Percentiles rank a stretch among this genome's conserved stretches.
Conservation (phyloP, 2,329 filamentous ascomycete species). For the Claviceps digitariae region DNA sequence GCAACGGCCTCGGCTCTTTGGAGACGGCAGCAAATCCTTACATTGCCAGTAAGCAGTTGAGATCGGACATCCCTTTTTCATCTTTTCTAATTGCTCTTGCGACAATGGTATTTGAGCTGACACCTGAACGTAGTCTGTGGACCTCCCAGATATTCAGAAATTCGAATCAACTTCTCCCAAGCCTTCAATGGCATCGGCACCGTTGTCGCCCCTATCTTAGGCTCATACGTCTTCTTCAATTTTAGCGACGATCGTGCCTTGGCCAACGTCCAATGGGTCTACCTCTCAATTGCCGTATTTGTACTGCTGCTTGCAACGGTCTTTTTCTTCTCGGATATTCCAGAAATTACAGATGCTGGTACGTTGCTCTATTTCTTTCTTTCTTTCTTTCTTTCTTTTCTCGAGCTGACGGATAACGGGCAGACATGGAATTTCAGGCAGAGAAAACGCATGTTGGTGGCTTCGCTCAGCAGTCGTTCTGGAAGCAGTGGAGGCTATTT, state of each 20-base stretch:
- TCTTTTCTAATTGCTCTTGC: background rate
- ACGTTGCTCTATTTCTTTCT: constrained; percentile 1
- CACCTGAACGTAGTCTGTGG: constrained; percentile 23
- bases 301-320: constrained; percentile 51
- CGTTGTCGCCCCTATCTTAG: constrained; percentile 58
- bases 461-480: constrained; percentile 46
- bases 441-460: constrained; percentile 34
- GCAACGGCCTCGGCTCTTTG: constrained; percentile 57
- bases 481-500: constrained; percentile 62
- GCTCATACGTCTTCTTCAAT: constrained; percentile 60
- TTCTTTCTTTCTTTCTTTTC: too few species aligned
- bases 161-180: constrained; percentile 65
- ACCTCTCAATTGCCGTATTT: constrained; percentile 58
- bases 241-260: constrained; percentile 43
- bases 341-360: constrained; percentile 50
- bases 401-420: too few species aligned
- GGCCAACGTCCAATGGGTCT: constrained; percentile 62
- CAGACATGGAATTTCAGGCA: constrained; percentile 52
- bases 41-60: constrained; percentile 33
- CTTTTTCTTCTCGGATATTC: constrained; percentile 55
- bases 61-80: too few species aligned
- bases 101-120: background rate
- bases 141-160: constrained; percentile 56
- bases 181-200: constrained; percentile 66
- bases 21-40: constrained; percentile 70